phyloP scores from a whole-genome alignment of 176 grass and related monocot species.

The Oryza punctata region DNA sequence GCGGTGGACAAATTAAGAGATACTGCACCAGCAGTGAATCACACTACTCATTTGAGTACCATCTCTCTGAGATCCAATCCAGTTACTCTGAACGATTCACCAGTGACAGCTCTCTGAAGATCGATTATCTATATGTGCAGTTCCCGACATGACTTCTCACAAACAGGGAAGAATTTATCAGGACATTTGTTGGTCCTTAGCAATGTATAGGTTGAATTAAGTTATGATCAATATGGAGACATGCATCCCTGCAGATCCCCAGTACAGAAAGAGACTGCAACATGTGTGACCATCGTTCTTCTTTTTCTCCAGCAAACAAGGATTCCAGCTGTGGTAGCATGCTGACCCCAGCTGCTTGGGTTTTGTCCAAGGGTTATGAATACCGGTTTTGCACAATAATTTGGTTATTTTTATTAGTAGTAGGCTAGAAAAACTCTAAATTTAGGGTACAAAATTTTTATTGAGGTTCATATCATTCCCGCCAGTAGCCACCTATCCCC shows the following conservation, averaged over 20 bases:
- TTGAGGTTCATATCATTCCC: too few relatives aligned
- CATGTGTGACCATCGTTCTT: not conserved
- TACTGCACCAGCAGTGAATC: not conserved
- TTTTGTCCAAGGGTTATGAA: not conserved
- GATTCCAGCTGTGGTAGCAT: not conserved
- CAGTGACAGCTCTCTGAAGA: not conserved
- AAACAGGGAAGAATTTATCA: not conserved
- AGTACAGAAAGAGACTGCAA: not conserved
- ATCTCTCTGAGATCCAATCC: not conserved
- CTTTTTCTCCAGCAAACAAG: slow-evolving; percentile 19
- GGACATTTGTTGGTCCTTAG: not conserved
- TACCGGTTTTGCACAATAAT: too few relatives aligned
- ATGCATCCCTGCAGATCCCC: not conserved
- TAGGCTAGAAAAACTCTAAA: too few relatives aligned
- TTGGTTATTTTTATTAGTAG: too few relatives aligned
- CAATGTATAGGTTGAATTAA: not conserved
- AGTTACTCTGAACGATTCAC: not conserved
- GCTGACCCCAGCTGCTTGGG: not conserved
- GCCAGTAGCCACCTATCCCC: too few relatives aligned
- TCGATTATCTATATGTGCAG: not conserved
- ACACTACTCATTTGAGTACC: not conserved
- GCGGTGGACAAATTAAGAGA: not conserved
- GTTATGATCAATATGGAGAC: not conserved
- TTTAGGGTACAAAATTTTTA: too few relatives aligned
- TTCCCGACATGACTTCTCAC: not conserved